Base-by-base conservation (phyloP, 768 basidiomycete species). In the Coprinopsis cinerea region DNA sequence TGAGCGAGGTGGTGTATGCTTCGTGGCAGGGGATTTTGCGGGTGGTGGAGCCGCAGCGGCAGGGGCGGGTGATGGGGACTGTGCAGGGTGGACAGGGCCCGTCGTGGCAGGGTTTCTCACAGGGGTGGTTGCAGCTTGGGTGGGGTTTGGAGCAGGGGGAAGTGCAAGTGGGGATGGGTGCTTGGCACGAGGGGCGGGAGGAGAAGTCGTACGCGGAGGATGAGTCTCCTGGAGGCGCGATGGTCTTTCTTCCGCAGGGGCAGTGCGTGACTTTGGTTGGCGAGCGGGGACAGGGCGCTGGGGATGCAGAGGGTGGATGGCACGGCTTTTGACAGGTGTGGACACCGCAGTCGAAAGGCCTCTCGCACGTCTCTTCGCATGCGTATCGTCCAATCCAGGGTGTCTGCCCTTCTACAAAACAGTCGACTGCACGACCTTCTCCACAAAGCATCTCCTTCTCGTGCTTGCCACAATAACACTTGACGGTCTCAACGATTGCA, bases 401-500 rank as follows among this genome's bases (percentile, higher is more conserved):
- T 39, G 66, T 62, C 54, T 76, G 71, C 18, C 61, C 67, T 11
- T 70, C 70, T 27, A 72, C 66, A 28, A 62, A 64, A 57, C 73
- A 75, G 17, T 69, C 54, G 51, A 67, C 61, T 24, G 65, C 64
- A 15, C 72, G 70, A n/a, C 79, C 77, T 47, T 78, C 75, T 2
- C 89, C 89, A 60, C 95, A 99, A 0, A 57, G 59, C 2, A 87
- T 72, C 24, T 71, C 67, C 56, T 75, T 77, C 32, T 66, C 67
- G 32, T 81, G 78, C 54, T 77, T 78, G 0, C 92, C 92, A 60
- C 95, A 98, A 69, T 81, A 96, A 64, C 95, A 98, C 23, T 59
- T 69, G 22, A 76, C 76, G 1, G 56, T 36, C 46, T 88, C 81
- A 32, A 58, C 69, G 10, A 75, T 69, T 0, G 66, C 55, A 65